A percentile compares a stretch with the other conserved stretches of the same genome.
phyloP scores from a whole-genome alignment of 805 yeast species.

The Dipodascopsis uninucleata region DNA sequence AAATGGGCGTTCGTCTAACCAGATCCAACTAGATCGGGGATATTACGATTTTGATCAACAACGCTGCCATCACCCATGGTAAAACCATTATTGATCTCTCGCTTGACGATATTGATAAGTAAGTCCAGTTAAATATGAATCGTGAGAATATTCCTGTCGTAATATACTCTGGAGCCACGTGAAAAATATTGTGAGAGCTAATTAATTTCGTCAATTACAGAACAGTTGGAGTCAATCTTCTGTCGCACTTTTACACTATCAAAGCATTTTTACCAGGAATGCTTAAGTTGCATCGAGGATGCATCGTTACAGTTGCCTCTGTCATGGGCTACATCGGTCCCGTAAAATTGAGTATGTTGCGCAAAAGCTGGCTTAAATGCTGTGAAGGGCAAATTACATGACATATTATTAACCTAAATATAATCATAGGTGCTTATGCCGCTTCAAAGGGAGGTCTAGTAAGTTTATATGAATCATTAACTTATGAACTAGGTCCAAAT shows the following conservation, averaged over 20 bases:
- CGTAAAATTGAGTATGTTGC: slow-evolving; percentile 54
- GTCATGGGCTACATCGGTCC: slow-evolving; percentile 84
- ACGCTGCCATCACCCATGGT: slow-evolving; percentile 72
- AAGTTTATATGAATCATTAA: slow-evolving; percentile 76
- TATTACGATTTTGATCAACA: slow-evolving; percentile 70
- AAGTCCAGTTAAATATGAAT: neutral
- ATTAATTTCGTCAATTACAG: no score
- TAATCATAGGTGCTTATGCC: slow-evolving; percentile 66
- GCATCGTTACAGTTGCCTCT: slow-evolving; percentile 75
- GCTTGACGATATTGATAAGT: slow-evolving; percentile 53
- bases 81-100: slow-evolving; percentile 52
- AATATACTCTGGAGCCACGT: no score
- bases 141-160: neutral
- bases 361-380: no score
- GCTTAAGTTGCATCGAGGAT: slow-evolving; percentile 61
- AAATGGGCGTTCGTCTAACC: neutral
- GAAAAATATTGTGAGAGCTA: neutral
- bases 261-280: slow-evolving; percentile 72
- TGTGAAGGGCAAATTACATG: no score
- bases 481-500: slow-evolving; percentile 56
- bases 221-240: slow-evolving; percentile 61
- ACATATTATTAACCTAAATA: neutral
- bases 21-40: slow-evolving; percentile 42
- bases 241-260: slow-evolving; percentile 66
- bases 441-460: slow-evolving; percentile 85